phyloP scores from a whole-genome alignment of 179 eudicot genomes.

The Silene coronaria region DNA sequence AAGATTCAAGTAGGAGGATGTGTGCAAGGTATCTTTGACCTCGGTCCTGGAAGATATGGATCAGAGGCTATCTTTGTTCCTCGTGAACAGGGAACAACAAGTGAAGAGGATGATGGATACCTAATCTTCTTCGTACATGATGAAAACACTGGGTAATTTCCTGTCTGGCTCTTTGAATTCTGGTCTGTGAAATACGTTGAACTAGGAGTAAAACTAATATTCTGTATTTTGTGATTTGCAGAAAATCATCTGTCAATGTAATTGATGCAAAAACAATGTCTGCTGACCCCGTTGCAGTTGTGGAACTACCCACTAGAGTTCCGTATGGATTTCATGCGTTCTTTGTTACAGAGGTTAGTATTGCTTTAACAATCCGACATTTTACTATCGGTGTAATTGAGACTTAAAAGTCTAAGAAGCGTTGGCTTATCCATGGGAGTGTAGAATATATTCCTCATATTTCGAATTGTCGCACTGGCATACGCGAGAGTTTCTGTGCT shows the following conservation, averaged over 20 bases:
- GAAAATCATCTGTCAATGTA: conserved; percentile 71
- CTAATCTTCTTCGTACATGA: conserved; percentile 82
- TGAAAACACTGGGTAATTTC: conserved; percentile 66
- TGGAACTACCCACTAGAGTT: conserved; percentile 79
- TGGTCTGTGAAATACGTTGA: background rate
- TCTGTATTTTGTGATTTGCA: conserved; percentile 28
- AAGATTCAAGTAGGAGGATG: conserved; percentile 84
- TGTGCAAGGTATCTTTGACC: conserved; percentile 70
- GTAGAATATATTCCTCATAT: background rate
- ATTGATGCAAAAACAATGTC: conserved; percentile 94
- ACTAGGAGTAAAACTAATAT: background rate
- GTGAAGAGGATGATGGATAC: conserved; percentile 95
- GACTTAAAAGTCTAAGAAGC: background rate
- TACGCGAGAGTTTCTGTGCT: background rate
- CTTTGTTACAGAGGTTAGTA: conserved; percentile 82
- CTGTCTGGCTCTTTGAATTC: background rate
- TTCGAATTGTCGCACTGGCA: background rate
- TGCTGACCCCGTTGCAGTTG: conserved; percentile 82
- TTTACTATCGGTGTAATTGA: background rate
- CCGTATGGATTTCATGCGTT: conserved; percentile 96
- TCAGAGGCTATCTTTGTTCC: conserved; percentile 92
- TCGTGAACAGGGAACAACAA: conserved; percentile 45
- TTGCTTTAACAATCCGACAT: background rate
- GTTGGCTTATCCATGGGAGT: too few species aligned
- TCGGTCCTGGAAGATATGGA: conserved; percentile 81